Evolutionary conservation across 2,329 filamentous ascomycete species (phyloP).

Genomic region (Alternaria sp.): DNA sequence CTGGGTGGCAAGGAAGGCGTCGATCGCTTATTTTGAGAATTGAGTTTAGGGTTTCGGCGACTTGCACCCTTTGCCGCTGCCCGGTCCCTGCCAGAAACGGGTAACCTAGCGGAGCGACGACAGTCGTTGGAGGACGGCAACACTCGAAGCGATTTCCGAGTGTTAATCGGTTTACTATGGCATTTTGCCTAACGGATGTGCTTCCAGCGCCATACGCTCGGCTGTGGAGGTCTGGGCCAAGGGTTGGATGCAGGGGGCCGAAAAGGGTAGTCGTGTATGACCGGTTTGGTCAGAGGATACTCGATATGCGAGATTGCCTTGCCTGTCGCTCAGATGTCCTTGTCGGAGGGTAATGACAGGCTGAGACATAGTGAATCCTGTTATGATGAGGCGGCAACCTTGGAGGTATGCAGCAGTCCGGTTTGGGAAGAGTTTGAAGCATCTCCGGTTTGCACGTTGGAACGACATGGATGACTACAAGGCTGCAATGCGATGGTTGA

Average conservation of each 20-base stretch:
- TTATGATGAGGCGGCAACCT: slow-evolving; percentile 1
- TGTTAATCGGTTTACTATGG: slow-evolving; percentile 14
- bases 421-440: slow-evolving; percentile 26
- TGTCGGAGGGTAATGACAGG: slow-evolving; percentile 24
- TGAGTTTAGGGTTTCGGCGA: slow-evolving; percentile 12
- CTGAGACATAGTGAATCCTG: slow-evolving; percentile 25
- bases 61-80: neutral
- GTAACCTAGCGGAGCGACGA: neutral
- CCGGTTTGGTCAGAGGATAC: slow-evolving; percentile 3
- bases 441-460: slow-evolving; percentile 11
- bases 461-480: slow-evolving; percentile 10
- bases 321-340: slow-evolving; percentile 1
- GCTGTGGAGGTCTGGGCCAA: slow-evolving; percentile 16
- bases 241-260: slow-evolving; percentile 27
- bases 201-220: slow-evolving; percentile 12
- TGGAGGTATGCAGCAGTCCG: slow-evolving; percentile 22
- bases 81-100: neutral
- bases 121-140: slow-evolving; percentile 5
- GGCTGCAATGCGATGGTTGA: slow-evolving; percentile 9
- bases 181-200: slow-evolving; percentile 1
- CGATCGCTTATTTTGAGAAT: neutral
- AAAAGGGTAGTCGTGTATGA: slow-evolving; percentile 17
- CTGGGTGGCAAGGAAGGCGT: slow-evolving; percentile 1
- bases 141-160: slow-evolving; percentile 4
- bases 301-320: slow-evolving; percentile 1